Evolutionary conservation across 768 basidiomycete genomes (phyloP), one percentile per base, ranked within the genome.

Genomic region (Podaxis carcinomalis): DNA sequence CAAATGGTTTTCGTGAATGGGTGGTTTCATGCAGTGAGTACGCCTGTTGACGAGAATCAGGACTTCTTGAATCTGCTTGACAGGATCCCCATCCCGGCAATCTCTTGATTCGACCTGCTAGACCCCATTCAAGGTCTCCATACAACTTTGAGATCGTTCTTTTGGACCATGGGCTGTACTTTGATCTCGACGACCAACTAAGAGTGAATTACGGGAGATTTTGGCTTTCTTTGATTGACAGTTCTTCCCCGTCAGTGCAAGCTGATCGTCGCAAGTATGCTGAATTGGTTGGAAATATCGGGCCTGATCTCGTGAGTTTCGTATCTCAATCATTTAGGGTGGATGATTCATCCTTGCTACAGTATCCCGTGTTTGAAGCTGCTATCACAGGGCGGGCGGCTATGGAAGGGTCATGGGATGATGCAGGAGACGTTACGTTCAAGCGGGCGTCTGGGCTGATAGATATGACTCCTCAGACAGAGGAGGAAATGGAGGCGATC

Each of bases 91-190:
- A 96, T 72, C 87, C 89, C 67, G 91, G 90, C 87, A 98, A 98
- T 72, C 78, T 99, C 25, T 79, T 98, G 28, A 97, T 99, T 50
- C 86, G 97, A 58, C 86, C 90, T 1, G 83, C 89, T 5, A 80
- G 82, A 5, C 64, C 68, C 14, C 65, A 63, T 2, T 90, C 92
- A 1, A 81, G 77, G 60, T 93, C 92, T 7, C 92, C 93, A 0
- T 92, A 92, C 75, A 98, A 98, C 70, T 98, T 98, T 67, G 97
- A 99, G 69, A 90, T 98, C 54, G 95, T 93, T 25, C 80, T 98
- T 1, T 78, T 99, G 62, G 97, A 99, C 69, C 95, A 98, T 65
- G 96, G 93, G 3, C 77, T 94, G 16, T 96, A 98, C 73, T 98
- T 98, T 66, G 95, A 97, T 69, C 78, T 99, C 3, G 88, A 93